phyloP scores from a whole-genome alignment of 768 basidiomycete genomes.

The Trametes meyenii region DNA sequence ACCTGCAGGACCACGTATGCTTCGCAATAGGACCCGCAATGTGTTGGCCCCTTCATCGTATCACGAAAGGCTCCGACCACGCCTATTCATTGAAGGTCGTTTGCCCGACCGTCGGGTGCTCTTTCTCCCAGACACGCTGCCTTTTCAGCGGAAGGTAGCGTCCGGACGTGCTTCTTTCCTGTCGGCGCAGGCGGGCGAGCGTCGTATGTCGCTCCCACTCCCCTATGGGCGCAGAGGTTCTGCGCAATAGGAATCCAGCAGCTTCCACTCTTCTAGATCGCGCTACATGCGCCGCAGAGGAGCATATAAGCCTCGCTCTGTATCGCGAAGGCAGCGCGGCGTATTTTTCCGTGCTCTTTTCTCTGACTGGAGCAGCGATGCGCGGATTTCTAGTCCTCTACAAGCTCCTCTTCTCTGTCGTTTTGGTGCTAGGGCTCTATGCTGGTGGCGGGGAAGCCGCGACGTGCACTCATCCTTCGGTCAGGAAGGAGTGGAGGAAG shows the following conservation, averaged over 20 bases:
- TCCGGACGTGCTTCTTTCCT: not conserved
- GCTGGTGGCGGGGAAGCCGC: conserved; percentile 2
- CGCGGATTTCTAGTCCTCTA: not conserved
- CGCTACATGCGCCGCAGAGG: not conserved
- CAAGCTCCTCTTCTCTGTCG: not conserved
- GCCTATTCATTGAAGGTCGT: conserved; percentile 4
- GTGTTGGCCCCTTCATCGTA: not conserved
- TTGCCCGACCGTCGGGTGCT: not conserved
- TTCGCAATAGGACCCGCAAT: not conserved
- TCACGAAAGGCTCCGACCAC: conserved; percentile 4
- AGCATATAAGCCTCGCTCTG: not conserved
- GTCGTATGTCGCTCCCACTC: conserved; percentile 2
- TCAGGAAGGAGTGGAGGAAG: conserved; percentile 31
- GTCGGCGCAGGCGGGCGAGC: not conserved
- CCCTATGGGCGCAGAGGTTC: not conserved
- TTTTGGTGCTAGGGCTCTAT: conserved; percentile 7
- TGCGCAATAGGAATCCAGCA: not conserved
- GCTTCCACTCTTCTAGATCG: not conserved
- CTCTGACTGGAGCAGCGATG: not conserved
- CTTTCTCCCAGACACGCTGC: not conserved
- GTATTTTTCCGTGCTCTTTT: not conserved
- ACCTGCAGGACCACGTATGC: not conserved
- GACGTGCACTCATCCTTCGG: conserved; percentile 23
- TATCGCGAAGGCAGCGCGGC: not conserved
- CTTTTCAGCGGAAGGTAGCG: not conserved